Percentiles rank a stretch among this genome's conserved stretches.
Conservation (phyloP, 2,329 filamentous ascomycete genomes). For the Epichloe festucae region DNA sequence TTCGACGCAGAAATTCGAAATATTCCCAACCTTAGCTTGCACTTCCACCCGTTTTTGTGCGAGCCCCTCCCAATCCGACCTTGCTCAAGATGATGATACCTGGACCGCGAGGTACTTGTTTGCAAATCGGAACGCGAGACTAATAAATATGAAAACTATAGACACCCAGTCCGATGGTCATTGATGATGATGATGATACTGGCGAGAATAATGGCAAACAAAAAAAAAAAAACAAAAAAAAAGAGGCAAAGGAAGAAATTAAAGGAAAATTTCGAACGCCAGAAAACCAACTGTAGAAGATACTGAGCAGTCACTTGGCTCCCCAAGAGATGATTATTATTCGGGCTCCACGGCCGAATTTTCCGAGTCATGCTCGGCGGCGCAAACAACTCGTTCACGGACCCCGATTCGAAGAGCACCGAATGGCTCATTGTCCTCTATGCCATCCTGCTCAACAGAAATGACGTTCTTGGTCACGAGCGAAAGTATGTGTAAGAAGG, state of each 20-base stretch:
- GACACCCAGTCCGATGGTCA: neutral
- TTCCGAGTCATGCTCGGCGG: too few species aligned
- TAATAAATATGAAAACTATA: too few species aligned
- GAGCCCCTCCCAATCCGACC: neutral
- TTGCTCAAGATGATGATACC: neutral
- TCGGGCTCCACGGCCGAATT: too few species aligned
- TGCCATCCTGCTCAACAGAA: slow-evolving; percentile 45
- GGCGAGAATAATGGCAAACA: neutral
- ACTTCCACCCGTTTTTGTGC: neutral
- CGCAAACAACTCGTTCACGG: too few species aligned
- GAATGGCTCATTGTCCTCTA: slow-evolving; percentile 25
- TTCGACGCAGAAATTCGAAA: too few species aligned
- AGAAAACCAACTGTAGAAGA: neutral
- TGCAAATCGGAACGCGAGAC: too few species aligned
- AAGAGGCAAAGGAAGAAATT: neutral
- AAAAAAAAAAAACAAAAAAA: neutral
- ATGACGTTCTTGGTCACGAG: slow-evolving; percentile 55
- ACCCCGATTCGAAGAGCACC: slow-evolving; percentile 24
- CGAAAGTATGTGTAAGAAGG: slow-evolving; percentile 59
- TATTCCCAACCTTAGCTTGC: too few species aligned
- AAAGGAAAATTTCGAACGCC: neutral
- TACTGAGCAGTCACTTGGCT: neutral
- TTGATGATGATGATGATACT: neutral
- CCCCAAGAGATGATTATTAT: neutral
- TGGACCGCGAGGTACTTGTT: neutral